phyloP scores from a whole-genome alignment of 768 basidiomycete genomes.

The Psilocybe sp. region DNA sequence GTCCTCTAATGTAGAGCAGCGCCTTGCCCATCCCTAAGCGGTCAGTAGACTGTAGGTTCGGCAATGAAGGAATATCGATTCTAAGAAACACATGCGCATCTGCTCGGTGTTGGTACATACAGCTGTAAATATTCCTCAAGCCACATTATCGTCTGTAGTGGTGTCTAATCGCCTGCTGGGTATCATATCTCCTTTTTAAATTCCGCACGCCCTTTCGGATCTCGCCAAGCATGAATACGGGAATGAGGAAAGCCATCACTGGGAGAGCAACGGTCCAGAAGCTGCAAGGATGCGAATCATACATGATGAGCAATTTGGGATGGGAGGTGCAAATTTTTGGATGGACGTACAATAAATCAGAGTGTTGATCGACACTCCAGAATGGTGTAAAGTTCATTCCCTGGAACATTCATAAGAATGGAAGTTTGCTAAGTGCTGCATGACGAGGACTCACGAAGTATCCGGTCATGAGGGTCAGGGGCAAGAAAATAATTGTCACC shows the following conservation, averaged over 20 bases:
- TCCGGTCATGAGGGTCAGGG: constrained; percentile 67
- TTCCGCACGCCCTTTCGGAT: constrained; percentile 44
- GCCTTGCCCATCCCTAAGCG: no score
- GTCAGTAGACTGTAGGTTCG: no score
- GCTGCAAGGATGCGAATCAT: constrained; percentile 26
- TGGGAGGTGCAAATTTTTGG: background rate
- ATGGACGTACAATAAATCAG: constrained; percentile 44
- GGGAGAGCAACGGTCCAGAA: constrained; percentile 73
- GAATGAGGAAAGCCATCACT: constrained; percentile 53
- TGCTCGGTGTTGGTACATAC: no score
- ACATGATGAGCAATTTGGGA: background rate
- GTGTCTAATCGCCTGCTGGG: background rate
- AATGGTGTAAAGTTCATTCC: constrained; percentile 68
- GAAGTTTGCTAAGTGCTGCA: background rate
- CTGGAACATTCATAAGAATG: constrained; percentile 25
- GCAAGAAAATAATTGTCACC: constrained; percentile 68
- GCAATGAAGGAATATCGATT: no score
- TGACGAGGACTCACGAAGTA: constrained; percentile 55
- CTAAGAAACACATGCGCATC: no score
- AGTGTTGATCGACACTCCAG: constrained; percentile 42
- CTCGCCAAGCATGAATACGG: constrained; percentile 56
- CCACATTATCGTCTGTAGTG: no score
- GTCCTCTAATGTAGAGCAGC: no score
- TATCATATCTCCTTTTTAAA: constrained; percentile 34
- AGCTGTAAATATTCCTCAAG: no score